A percentile compares a stretch with the other conserved stretches of the same genome.
phyloP scores from a whole-genome alignment of 148 eudicot genomes.

The Beta vulgaris region DNA sequence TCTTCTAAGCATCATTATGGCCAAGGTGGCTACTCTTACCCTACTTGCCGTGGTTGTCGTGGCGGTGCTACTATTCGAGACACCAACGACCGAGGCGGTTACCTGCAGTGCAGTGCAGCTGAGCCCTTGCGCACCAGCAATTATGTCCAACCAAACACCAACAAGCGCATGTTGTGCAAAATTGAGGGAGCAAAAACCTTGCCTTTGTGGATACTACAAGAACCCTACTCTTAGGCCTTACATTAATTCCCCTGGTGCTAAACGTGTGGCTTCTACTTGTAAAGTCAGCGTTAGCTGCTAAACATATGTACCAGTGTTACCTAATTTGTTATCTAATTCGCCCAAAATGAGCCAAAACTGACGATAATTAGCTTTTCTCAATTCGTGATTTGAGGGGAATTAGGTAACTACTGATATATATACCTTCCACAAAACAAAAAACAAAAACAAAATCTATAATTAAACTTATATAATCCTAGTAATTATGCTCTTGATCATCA shows the following conservation, averaged over 20 bases:
- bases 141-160: slow-evolving; percentile 33
- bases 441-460: too few relatives aligned
- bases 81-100: slow-evolving; percentile 33
- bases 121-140: slow-evolving; percentile 41
- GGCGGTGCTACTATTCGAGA: slow-evolving; percentile 24
- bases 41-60: slow-evolving; percentile 18
- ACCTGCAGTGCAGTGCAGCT: slow-evolving; percentile 44
- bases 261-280: slow-evolving; percentile 33
- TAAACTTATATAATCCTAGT: background rate
- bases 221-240: slow-evolving; percentile 34
- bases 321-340: too few relatives aligned
- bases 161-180: slow-evolving; percentile 43
- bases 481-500: background rate
- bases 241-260: slow-evolving; percentile 35
- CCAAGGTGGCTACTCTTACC: slow-evolving; percentile 13
- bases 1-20: slow-evolving; percentile 13
- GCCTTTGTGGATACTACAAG: slow-evolving; percentile 34
- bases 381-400: too few relatives aligned
- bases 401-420: too few relatives aligned
- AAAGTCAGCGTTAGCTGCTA: slow-evolving; percentile 29
- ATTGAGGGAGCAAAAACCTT: slow-evolving; percentile 40
- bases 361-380: too few relatives aligned
- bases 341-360: too few relatives aligned
- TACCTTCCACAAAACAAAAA: background rate
- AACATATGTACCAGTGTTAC: too few relatives aligned